Conservation (phyloP, 2,329 filamentous ascomycete genomes). For the Colletotrichum plurivorum region DNA sequence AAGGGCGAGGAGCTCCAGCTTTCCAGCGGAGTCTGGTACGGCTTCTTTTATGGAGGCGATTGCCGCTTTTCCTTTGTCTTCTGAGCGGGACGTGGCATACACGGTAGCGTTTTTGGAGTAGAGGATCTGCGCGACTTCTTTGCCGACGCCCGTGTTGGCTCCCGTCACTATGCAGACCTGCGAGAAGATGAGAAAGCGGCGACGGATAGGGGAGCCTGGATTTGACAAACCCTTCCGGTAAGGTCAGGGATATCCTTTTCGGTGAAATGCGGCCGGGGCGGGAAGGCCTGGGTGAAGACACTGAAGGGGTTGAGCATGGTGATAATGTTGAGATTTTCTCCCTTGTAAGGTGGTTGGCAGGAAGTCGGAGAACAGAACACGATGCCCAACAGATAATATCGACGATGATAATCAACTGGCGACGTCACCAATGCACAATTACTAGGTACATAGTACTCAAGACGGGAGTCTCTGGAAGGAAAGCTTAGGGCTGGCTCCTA, state of each 20-base stretch:
- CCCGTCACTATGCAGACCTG: slow-evolving; percentile 66
- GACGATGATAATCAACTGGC: neutral
- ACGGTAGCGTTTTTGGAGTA: slow-evolving; percentile 68
- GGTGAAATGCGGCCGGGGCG: slow-evolving; percentile 56
- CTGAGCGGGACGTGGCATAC: slow-evolving; percentile 67
- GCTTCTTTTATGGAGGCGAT: slow-evolving; percentile 59
- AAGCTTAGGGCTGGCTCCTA: neutral
- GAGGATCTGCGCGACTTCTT: slow-evolving; percentile 66
- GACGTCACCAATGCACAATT: slow-evolving; percentile 17
- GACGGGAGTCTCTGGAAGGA: neutral
- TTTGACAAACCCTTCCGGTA: slow-evolving; percentile 50
- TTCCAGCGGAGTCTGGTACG: slow-evolving; percentile 54
- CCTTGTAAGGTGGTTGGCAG: neutral
- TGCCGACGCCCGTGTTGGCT: slow-evolving; percentile 61
- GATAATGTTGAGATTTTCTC: slow-evolving; percentile 9
- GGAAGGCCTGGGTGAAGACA: slow-evolving; percentile 45
- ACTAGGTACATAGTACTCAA: too few relatives aligned
- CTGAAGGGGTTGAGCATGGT: slow-evolving; percentile 37
- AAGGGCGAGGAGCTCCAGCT: slow-evolving; percentile 59
- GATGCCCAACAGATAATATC: too few relatives aligned
- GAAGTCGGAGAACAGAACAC: too few relatives aligned
- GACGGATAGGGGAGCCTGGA: too few relatives aligned
- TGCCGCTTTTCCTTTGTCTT: slow-evolving; percentile 59
- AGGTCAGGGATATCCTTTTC: slow-evolving; percentile 58
- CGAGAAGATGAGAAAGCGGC: slow-evolving; percentile 12